Base-by-base conservation (phyloP, 1,139 yeast species). In the Hansenula anomala region DNA sequence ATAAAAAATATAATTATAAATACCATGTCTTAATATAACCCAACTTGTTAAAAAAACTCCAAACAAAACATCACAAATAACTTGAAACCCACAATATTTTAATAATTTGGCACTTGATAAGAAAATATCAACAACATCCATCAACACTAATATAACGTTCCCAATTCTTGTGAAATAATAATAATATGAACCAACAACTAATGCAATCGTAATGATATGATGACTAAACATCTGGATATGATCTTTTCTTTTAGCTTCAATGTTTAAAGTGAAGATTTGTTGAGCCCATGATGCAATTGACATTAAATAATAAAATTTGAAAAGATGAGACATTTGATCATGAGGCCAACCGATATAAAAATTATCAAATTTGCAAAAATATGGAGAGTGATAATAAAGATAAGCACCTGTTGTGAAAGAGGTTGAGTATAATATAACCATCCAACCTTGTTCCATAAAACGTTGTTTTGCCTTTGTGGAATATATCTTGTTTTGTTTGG, bases 391-490 rank as follows among this genome's bases (percentile, higher is more conserved):
- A 45, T 60, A 63, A 54, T 82, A 79, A 26, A 88, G 64, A 43
- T 67, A 69, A 44, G 75, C 64, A 0, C 96, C 96, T 46, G 64
- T 65, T 2, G 59, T 41, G 60, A 81, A 81, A 12, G 86, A 74
- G 14, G 64, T 49, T 10, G 73, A 48, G 60, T 79, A 86, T 58
- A 82, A 86, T n/a, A 75, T 56, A 27, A 77, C 61, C 28, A 78
- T 68, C 96, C 96, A 89, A 42, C 89, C 80, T 64, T 88, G 96
- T 62, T 89, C 97, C 39, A 88, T 83, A 55, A 85, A 88, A 45
- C 96, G 71, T 38, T 74, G 74, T 33, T 69, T 65, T 2, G 80
- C 75, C 54, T 76, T 80, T 14, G 56, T 58, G 2, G 73, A 66
- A 32, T 61, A 60, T 41, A 85, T 78, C 15, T 74, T 66, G 45